Base-by-base conservation (phyloP, 345 rosid genomes). In the Syzygium grande region DNA sequence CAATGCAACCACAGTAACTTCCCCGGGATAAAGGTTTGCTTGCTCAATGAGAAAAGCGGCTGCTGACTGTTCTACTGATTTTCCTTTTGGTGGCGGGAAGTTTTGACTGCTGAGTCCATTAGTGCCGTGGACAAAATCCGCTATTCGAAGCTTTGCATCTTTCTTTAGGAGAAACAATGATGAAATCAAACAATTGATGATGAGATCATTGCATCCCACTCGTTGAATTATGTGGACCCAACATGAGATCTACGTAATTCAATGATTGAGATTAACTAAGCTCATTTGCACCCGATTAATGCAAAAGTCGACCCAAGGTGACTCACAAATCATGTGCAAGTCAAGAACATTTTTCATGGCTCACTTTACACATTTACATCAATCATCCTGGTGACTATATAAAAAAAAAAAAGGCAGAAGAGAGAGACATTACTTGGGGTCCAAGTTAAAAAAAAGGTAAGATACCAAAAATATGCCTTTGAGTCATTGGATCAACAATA, bases 1-100 rank as follows among this genome's bases (percentile, higher is more conserved):
- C 86, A 95, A 88, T 49, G 99, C 98, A 79, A 96, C 96, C 91
- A 95, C 95, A 23, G 97, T 95, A 88, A 96, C 92, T 91, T 96
- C 85, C 46, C 98, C 96, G 83, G 97, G 98, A 89, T 92, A 88
- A 89, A 91, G 94, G 84, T 91, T 95, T 65, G 97, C 96, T 93
- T 92, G 96, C 92, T 97, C 94, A 73, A 95, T 94, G 46, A 96
- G 91, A 91, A 95, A 96, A 89, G 88, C 92, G 89, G 93, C 94
- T 23, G 93, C 98, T 83, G 95, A 94, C 87, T 91, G 90, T 86
- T 94, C 91, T 79, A 97, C 93, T 58, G 93, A 90, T 87, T 94
- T 95, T 89, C 96, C 97, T 55, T 92, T 89, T 23, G 99, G 97
- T 84, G 98, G 97, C 51, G 97, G 93, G 80, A 97, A 95, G 59